Conservation (phyloP, 2,329 filamentous ascomycete species). For the Pochonia chlamydosporia region DNA sequence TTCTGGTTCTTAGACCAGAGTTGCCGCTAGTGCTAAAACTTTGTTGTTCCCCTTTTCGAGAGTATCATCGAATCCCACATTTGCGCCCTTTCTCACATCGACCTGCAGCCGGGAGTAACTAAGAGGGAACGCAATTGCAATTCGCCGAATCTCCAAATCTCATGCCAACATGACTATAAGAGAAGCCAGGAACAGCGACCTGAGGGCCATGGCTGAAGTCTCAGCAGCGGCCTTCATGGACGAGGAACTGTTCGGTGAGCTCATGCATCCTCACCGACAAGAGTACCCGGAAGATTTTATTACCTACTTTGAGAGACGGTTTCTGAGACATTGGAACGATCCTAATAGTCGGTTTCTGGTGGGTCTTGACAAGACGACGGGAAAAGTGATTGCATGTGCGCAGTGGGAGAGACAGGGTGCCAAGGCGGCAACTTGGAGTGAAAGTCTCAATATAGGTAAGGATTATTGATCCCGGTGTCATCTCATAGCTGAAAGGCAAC, state of each 20-base stretch:
- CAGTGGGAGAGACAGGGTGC: slow-evolving; percentile 5
- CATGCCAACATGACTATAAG: slow-evolving; percentile 1
- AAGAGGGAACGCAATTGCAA: too few species aligned
- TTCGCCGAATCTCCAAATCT: too few species aligned
- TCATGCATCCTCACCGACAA: slow-evolving; percentile 28
- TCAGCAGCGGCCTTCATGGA: slow-evolving; percentile 26
- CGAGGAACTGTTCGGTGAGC: slow-evolving; percentile 25
- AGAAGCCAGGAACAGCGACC: slow-evolving; percentile 14
- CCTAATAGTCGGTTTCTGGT: slow-evolving; percentile 21
- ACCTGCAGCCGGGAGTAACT: too few species aligned
- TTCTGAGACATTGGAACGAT: slow-evolving; percentile 22
- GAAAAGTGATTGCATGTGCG: slow-evolving; percentile 18
- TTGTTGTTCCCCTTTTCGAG: too few species aligned
- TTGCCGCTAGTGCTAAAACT: too few species aligned
- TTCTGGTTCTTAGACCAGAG: too few species aligned
- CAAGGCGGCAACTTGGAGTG: neutral
- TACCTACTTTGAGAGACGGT: slow-evolving; percentile 22
- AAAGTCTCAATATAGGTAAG: neutral
- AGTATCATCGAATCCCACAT: too few species aligned
- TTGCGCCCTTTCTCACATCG: too few species aligned
- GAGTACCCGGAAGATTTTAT: slow-evolving; percentile 23
- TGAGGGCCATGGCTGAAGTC: slow-evolving; percentile 21
- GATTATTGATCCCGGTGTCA: too few species aligned
- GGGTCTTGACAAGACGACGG: slow-evolving; percentile 14
- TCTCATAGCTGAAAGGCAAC: too few species aligned